These are phyloP conservation scores for Cyclotella distinguenda DNA, from an alignment of 108 stramenopile species.

Conservation along the genomic window DNA sequence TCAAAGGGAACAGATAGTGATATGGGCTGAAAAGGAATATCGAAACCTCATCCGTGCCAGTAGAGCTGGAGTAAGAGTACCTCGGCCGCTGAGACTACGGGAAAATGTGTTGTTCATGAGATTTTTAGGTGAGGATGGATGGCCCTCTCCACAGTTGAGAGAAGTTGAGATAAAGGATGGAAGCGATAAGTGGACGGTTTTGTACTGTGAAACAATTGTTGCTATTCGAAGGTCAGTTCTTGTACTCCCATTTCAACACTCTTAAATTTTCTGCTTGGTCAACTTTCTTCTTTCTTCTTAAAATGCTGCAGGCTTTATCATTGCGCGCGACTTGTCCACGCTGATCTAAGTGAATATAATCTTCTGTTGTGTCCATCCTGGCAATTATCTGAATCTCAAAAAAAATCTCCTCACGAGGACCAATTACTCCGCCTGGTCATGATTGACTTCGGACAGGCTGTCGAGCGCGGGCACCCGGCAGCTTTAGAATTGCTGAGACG, in stretches of 20 bases:
- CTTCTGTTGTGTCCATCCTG: constrained; percentile 62
- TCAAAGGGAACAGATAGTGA: constrained; percentile 57
- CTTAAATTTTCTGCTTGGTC: neutral
- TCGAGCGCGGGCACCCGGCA: constrained; percentile 61
- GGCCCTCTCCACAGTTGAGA: constrained; percentile 76
- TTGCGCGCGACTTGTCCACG: constrained; percentile 70
- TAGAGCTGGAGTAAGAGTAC: constrained; percentile 66
- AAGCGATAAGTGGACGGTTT: constrained; percentile 57
- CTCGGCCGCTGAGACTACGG: constrained; percentile 59
- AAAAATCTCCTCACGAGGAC: constrained; percentile 24
- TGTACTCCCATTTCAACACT: neutral
- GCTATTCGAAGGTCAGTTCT: constrained; percentile 54
- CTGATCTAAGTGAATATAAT: constrained; percentile 82
- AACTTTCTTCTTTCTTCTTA: neutral
- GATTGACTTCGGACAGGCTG: constrained; percentile 86
- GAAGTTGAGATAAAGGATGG: constrained; percentile 67
- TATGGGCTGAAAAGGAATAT: constrained; percentile 87
- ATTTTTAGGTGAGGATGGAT: constrained; percentile 80
- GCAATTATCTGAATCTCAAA: constrained; percentile 31
- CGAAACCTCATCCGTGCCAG: constrained; percentile 74
- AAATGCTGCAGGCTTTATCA: constrained; percentile 43
- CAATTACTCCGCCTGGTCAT: constrained; percentile 62
- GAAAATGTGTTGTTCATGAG: constrained; percentile 83
- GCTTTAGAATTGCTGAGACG: constrained; percentile 52
- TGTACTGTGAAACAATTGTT: constrained; percentile 70